Base-by-base conservation (phyloP, 2,329 filamentous ascomycete species). In the Knoxdaviesia capensis region DNA sequence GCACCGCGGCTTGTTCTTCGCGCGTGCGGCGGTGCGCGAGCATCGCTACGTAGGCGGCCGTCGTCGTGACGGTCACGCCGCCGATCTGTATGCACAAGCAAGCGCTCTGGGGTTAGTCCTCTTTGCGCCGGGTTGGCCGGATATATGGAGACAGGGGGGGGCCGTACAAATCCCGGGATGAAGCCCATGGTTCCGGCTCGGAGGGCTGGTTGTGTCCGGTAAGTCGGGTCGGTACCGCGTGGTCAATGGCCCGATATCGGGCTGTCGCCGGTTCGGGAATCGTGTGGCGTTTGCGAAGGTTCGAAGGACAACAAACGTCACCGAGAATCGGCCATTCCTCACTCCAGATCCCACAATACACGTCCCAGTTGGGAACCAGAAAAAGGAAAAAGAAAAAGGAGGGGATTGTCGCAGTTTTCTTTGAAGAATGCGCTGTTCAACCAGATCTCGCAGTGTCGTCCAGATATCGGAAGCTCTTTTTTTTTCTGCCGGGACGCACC, bases 1-100 rank as follows among this genome's bases (percentile, higher is more conserved):
- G 63, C 44, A 66, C 51, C 47, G 66, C 63, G 50, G 66, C 63
- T 55, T 78, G 74, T 29, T 62, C 56, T 51, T 71, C 64, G 50
- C 81, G 77, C 55, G 72, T 80, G 47, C 72, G 71, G 50, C 77
- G 72, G 60, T 87, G 80, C 20, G 78, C 64, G 53, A 79, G 69
- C 33, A 83, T 62, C 40, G 77, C 74, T 43, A 87, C 66, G 59
- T 85, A 87, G 51, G 82, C 71, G 45, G 81, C 54, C 37, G 76
- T 77, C 46, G 83, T 72, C 40, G 81, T 86, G 46, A 88, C 65
- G 48, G 81, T 80, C 43, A 84, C 72, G 49, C 82, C 81, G 53
- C 80, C 77, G 48, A 80, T 74, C 80, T 87, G 49, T 35, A 28
- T 4, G 5, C 6, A 40, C n/a, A 11, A 10, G n/a, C 9, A 40